Evolutionary conservation across 495 filamentous ascomycete genomes (phyloP).

Genomic region (Podospora conica): DNA sequence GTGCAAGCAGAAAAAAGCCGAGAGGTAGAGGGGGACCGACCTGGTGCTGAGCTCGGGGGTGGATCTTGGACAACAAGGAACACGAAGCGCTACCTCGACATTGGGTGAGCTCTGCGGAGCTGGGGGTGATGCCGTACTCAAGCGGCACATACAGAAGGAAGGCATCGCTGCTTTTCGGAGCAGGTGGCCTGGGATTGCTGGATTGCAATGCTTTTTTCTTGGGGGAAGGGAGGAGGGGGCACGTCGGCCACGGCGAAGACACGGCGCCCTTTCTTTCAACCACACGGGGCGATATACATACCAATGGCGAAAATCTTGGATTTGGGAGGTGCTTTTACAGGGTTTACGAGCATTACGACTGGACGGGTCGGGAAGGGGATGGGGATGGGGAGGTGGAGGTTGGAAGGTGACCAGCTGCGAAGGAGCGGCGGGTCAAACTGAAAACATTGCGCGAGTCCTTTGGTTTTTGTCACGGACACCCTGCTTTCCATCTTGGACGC

Average conservation of each 20-base stretch:
- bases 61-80: background rate
- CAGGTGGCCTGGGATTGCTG: background rate
- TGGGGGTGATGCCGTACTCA: too few species aligned
- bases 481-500: too few species aligned
- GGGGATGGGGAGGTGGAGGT: background rate
- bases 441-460: background rate
- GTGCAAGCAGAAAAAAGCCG: constrained; percentile 60
- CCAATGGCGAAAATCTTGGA: background rate
- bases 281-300: background rate
- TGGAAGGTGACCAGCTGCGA: background rate
- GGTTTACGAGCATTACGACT: background rate
- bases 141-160: too few species aligned
- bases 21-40: constrained; percentile 12
- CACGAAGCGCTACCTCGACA: background rate
- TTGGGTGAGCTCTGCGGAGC: too few species aligned
- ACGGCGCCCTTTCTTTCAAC: background rate
- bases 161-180: background rate
- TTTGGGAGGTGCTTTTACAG: background rate
- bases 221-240: background rate
- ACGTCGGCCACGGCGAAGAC: background rate
- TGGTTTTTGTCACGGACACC: background rate
- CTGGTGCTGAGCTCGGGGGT: background rate
- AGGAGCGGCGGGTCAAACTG: background rate
- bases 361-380: background rate
- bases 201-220: background rate